phyloP scores from a whole-genome alignment of 805 yeast species.

The Wickerhamiella sergipiensis region DNA sequence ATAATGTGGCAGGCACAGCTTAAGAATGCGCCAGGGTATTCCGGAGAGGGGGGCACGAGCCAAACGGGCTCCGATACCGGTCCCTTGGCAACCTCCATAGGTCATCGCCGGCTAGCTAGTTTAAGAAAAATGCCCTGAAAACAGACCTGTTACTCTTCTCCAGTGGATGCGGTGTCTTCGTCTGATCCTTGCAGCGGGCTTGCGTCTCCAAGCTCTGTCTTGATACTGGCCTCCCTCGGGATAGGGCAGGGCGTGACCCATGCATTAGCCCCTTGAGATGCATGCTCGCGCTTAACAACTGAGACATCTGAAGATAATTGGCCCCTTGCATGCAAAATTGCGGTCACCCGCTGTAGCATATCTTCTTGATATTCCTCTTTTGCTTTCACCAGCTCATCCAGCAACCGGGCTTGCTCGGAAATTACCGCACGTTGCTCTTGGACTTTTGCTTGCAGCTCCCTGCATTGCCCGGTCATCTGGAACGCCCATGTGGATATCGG shows the following conservation, averaged over 20 bases:
- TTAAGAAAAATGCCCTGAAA: not conserved
- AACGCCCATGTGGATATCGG: not conserved
- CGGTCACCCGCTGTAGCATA: slow-evolving; percentile 9
- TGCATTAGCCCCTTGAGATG: not conserved
- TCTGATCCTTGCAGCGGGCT: not conserved
- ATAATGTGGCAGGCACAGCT: not conserved
- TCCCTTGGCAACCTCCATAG: no score
- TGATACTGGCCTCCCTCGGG: not conserved
- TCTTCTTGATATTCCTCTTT: slow-evolving; percentile 9
- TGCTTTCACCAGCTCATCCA: slow-evolving; percentile 12
- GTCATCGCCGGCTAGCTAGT: no score
- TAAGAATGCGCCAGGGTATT: not conserved
- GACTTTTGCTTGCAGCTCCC: not conserved
- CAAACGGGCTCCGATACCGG: no score
- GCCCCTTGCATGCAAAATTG: slow-evolving; percentile 10
- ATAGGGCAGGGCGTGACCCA: not conserved
- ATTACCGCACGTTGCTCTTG: not conserved
- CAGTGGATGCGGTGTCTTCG: not conserved
- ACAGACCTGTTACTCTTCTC: not conserved
- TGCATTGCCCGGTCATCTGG: not conserved
- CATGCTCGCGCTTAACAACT: not conserved
- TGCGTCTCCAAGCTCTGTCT: not conserved
- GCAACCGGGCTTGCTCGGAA: not conserved
- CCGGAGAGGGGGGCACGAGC: not conserved
- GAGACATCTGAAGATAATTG: not conserved